These are phyloP conservation scores for Chlorella sp. DNA, from an alignment of 139 green algal genomes.

Conservation along the genomic window DNA sequence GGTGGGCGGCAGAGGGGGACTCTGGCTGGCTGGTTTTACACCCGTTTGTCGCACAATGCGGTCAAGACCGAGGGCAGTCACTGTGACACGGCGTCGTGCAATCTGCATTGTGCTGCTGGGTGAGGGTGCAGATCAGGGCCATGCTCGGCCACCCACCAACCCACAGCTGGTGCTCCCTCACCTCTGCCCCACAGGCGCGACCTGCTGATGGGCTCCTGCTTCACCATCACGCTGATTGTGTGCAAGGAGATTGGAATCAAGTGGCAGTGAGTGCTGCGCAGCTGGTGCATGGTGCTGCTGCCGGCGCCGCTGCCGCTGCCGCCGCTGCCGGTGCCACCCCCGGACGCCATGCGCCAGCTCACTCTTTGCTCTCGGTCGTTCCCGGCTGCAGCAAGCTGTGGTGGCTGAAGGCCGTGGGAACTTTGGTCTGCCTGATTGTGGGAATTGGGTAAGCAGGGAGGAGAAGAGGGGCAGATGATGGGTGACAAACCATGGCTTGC, in stretches of 20 bases:
- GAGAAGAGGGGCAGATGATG: no score
- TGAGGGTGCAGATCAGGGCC: no score
- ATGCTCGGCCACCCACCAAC: no score
- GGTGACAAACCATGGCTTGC: no score
- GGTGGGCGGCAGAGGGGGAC: neutral
- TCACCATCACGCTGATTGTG: neutral
- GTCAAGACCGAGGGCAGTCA: no score
- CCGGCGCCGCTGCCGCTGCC: neutral
- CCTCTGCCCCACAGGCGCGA: neutral
- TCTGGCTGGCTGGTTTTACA: no score
- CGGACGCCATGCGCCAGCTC: no score
- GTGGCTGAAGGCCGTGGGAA: conserved; percentile 2
- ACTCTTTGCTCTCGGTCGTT: neutral
- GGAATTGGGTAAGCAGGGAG: neutral
- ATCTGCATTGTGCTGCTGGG: no score
- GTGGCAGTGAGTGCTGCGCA: conserved; percentile 5
- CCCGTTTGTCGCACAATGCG: no score
- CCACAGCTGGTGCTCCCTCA: no score
- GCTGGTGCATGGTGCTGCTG: neutral
- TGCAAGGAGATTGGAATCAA: conserved; percentile 4
- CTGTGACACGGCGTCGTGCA: no score
- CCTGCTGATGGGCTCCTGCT: neutral
- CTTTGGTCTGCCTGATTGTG: conserved; percentile 1
- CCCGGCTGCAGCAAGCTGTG: neutral
- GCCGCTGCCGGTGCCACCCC: no score